Base-by-base conservation (phyloP, 2,329 filamentous ascomycete species). In the Triangularia setosa region DNA sequence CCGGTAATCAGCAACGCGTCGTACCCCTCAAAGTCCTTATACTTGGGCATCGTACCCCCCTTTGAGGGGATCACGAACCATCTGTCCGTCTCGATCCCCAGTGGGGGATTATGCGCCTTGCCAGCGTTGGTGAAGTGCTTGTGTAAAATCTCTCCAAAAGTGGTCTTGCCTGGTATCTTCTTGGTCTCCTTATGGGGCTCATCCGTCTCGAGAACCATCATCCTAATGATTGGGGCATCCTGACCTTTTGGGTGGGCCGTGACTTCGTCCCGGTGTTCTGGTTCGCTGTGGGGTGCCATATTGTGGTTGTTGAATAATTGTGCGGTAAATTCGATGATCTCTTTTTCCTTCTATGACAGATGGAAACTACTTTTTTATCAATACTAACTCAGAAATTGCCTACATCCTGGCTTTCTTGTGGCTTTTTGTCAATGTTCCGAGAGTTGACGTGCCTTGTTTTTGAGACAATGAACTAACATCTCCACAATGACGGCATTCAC, bases 1-100 rank as follows among this genome's bases (percentile, higher is more conserved):
- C 91, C 91, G 1, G 88, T 90, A 60, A 94, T 82, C 35, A 95
- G 76, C n/a, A 95, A 78, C 0, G 87, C 91, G 77, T 94, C 89
- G 27, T 92, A 81, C 12, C 84, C 79, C 0, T 89, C 84, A 40
- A 87, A 81, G 5, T 85, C 83, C 1, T 79, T 75, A 2, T 75
- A 73, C 3, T 74, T 75, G 0, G 83, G 83, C 18, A 85, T 78
- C 9, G 76, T 74, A 3, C 81, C 81, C 11, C 79, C 78, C 33
- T 79, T 70, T 9, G 81, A 79, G 9, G 81, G 76, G 4, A 87
- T 83, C 4, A 87, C 79, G 68, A 83, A 87, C 40, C 81, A 76
- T 71, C 83, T 82, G 24, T 81, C 78, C 1, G 83, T 85, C 70
- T 85, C 80, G 25, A 87, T 79, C 5, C 79, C 81, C 0, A 87